Percentiles rank a stretch among this genome's conserved stretches.
phyloP scores from a whole-genome alignment of 805 yeast species.

The Tetrapisispora pingtungensis region DNA sequence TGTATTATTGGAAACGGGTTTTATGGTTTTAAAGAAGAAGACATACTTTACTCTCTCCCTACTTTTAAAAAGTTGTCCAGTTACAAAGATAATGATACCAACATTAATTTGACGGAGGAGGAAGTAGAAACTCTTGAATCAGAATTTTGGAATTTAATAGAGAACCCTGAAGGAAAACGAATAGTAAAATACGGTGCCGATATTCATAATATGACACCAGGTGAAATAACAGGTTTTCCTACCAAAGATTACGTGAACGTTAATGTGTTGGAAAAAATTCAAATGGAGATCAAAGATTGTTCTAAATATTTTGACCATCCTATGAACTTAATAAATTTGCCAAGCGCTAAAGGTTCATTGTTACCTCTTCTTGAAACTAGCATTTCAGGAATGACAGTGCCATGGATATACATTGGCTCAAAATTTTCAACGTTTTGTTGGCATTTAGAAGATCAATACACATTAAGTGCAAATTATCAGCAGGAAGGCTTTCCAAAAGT shows the following conservation, averaged over 20 bases:
- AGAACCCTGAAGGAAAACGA: slow-evolving; percentile 29
- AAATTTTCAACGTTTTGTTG: slow-evolving; percentile 88
- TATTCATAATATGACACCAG: slow-evolving; percentile 54
- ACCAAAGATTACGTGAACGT: slow-evolving; percentile 31
- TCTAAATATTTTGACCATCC: slow-evolving; percentile 46
- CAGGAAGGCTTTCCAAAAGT: slow-evolving; percentile 83
- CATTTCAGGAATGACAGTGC: slow-evolving; percentile 89
- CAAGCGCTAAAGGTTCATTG: slow-evolving; percentile 61
- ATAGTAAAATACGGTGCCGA: slow-evolving; percentile 75
- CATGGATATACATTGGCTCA: slow-evolving; percentile 91
- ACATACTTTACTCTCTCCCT: slow-evolving; percentile 42
- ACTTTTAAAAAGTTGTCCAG: slow-evolving; percentile 52
- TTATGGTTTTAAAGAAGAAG: slow-evolving; percentile 74
- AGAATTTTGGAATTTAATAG: slow-evolving; percentile 56
- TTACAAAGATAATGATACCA: slow-evolving; percentile 30
- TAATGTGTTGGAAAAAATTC: slow-evolving; percentile 3
- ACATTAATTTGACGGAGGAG: not conserved
- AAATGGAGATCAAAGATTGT: slow-evolving; percentile 12
- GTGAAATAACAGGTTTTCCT: slow-evolving; percentile 71
- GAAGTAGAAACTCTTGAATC: slow-evolving; percentile 40
- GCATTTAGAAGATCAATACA: slow-evolving; percentile 94
- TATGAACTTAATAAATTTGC: slow-evolving; percentile 66
- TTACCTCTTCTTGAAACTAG: slow-evolving; percentile 52
- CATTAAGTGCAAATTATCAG: slow-evolving; percentile 84
- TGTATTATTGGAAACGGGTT: slow-evolving; percentile 84